These are phyloP conservation scores for Aspergillus sp. DNA, from an alignment of 2,329 filamentous ascomycete genomes.

Conservation along the genomic window DNA sequence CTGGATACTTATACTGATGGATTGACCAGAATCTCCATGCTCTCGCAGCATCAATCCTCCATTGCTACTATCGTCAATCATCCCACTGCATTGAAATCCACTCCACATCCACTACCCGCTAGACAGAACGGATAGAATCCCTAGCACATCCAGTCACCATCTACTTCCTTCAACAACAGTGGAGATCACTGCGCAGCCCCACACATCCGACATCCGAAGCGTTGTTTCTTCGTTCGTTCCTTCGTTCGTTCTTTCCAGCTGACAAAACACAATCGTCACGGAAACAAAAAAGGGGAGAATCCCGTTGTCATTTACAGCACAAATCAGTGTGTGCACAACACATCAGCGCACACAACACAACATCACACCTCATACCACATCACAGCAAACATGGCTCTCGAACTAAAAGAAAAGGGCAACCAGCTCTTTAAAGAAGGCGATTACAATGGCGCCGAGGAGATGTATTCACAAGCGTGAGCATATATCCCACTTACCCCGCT, in stretches of 20 bases:
- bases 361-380: background rate
- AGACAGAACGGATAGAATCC: too few species aligned
- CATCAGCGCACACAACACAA: background rate
- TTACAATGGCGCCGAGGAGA: conserved; percentile 49
- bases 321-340: background rate
- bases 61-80: too few species aligned
- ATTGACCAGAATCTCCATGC: too few species aligned
- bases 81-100: too few species aligned
- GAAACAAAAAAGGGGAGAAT: too few species aligned
- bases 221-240: background rate
- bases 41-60: too few species aligned
- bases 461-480: conserved; percentile 50
- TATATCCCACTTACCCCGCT: background rate
- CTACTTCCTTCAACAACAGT: background rate
- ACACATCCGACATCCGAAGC: background rate
- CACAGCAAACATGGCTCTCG: conserved; percentile 34
- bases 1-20: too few species aligned
- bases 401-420: conserved; percentile 49
- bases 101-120: too few species aligned
- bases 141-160: too few species aligned
- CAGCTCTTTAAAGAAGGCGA: conserved; percentile 49
- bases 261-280: too few species aligned
- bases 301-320: too few species aligned
- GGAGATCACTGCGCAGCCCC: background rate
- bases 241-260: background rate